A percentile compares a stretch with the other conserved stretches of the same genome.
Conservation (phyloP, 2,329 filamentous ascomycete genomes). For the Penicillium concentricum region DNA sequence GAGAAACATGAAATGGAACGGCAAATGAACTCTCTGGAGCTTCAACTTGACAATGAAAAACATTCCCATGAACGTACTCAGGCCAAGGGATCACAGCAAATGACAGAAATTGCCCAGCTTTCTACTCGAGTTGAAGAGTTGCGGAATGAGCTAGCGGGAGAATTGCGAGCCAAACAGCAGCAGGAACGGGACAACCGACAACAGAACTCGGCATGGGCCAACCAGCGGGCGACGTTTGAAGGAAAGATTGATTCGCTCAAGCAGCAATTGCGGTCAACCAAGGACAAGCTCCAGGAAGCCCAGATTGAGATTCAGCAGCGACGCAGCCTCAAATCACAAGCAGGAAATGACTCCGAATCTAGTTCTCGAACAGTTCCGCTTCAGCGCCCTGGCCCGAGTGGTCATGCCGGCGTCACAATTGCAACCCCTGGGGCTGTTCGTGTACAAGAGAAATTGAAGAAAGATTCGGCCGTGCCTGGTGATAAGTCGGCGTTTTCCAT, state of each 20-base stretch:
- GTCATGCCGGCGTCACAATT: slow-evolving; percentile 48
- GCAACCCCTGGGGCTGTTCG: slow-evolving; percentile 52
- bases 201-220: slow-evolving; percentile 60
- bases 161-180: slow-evolving; percentile 49
- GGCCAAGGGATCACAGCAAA: slow-evolving; percentile 35
- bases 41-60: slow-evolving; percentile 80
- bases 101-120: slow-evolving; percentile 42
- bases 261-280: slow-evolving; percentile 66
- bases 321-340: slow-evolving; percentile 35
- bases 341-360: slow-evolving; percentile 29
- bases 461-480: slow-evolving; percentile 62
- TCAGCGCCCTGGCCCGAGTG: slow-evolving; percentile 18
- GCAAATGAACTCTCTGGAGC: slow-evolving; percentile 72
- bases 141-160: slow-evolving; percentile 51
- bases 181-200: slow-evolving; percentile 55
- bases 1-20: slow-evolving; percentile 80
- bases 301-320: slow-evolving; percentile 51
- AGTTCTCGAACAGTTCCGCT: slow-evolving; percentile 44
- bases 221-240: slow-evolving; percentile 64
- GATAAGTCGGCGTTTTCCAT: slow-evolving; percentile 94
- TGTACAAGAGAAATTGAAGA: slow-evolving; percentile 56
- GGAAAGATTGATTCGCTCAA: slow-evolving; percentile 69
- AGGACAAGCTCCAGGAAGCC: slow-evolving; percentile 70
- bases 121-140: slow-evolving; percentile 48
- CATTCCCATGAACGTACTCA: slow-evolving; percentile 62